phyloP scores from a whole-genome alignment of 441 rosid species.

The Hura crepitans region DNA sequence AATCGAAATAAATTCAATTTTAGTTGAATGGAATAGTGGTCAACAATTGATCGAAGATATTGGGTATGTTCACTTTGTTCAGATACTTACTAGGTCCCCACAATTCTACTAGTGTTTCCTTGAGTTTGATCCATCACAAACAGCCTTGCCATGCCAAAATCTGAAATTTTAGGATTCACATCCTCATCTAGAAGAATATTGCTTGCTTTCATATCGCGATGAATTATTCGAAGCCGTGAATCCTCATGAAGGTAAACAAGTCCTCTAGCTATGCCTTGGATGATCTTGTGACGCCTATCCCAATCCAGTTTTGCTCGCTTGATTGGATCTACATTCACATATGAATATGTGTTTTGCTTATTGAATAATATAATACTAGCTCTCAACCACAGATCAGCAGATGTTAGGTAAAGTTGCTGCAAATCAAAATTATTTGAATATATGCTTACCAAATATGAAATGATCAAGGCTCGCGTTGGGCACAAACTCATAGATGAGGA shows the following conservation, averaged over 20 bases:
- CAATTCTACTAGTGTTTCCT: constrained; percentile 17
- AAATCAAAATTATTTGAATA: background rate
- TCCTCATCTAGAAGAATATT: constrained; percentile 15
- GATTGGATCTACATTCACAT: constrained; percentile 19
- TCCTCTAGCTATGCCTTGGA: constrained; percentile 28
- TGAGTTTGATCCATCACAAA: constrained; percentile 24
- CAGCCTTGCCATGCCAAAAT: constrained; percentile 29
- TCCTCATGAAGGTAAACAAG: constrained; percentile 26
- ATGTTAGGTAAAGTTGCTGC: too few species aligned
- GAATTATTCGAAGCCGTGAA: constrained; percentile 19
- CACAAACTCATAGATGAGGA: constrained; percentile 41
- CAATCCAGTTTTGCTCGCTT: constrained; percentile 6
- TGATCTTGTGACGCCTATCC: constrained; percentile 24
- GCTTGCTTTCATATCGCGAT: constrained; percentile 23
- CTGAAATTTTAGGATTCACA: constrained; percentile 21
- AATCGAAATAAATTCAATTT: too few species aligned
- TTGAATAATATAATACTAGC: too few species aligned
- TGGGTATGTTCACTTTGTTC: too few species aligned
- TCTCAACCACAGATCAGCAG: too few species aligned
- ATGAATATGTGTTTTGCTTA: too few species aligned
- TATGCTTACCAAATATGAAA: constrained; percentile 32
- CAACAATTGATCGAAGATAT: too few species aligned
- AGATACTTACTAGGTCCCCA: constrained; percentile 28
- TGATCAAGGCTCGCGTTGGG: constrained; percentile 41
- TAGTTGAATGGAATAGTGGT: too few species aligned